Conservation (phyloP, 2,329 filamentous ascomycete genomes). For the Aspergillus ustus region DNA sequence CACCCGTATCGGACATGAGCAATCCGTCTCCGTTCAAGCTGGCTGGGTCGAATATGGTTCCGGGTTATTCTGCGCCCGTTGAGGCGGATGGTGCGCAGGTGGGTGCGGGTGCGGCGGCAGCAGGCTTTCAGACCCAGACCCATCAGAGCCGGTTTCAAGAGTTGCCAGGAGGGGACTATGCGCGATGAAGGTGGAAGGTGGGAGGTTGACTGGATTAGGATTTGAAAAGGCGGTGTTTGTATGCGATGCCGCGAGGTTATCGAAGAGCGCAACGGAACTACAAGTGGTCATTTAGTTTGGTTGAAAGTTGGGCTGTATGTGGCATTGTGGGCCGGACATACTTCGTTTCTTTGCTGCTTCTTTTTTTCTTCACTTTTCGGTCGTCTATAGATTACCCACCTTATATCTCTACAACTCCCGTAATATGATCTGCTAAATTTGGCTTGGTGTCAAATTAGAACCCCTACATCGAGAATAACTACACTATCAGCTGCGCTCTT, state of each 20-base stretch:
- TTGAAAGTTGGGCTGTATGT: background rate
- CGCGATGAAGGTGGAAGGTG: background rate
- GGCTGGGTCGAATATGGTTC: background rate
- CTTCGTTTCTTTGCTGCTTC: background rate
- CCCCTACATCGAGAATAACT: background rate
- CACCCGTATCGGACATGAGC: background rate
- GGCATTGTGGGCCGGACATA: background rate
- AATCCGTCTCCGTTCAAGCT: conserved; percentile 9
- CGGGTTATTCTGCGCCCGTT: background rate
- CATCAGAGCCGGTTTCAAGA: conserved; percentile 7
- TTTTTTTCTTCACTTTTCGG: background rate
- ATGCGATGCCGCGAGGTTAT: too few relatives aligned
- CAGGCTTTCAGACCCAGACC: background rate
- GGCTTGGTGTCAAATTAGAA: background rate
- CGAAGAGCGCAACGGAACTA: background rate
- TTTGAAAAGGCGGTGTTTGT: background rate
- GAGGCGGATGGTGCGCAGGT: conserved; percentile 1
- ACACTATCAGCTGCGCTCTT: background rate
- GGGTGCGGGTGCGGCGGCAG: background rate
- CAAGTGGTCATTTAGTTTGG: background rate
- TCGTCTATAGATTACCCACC: background rate
- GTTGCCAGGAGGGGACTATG: background rate
- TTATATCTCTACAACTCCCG: background rate
- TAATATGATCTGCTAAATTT: background rate
- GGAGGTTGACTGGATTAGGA: background rate